Percentiles rank a stretch among this genome's conserved stretches.
phyloP scores from a whole-genome alignment of 345 rosid species.

The Physaria fendleri region DNA sequence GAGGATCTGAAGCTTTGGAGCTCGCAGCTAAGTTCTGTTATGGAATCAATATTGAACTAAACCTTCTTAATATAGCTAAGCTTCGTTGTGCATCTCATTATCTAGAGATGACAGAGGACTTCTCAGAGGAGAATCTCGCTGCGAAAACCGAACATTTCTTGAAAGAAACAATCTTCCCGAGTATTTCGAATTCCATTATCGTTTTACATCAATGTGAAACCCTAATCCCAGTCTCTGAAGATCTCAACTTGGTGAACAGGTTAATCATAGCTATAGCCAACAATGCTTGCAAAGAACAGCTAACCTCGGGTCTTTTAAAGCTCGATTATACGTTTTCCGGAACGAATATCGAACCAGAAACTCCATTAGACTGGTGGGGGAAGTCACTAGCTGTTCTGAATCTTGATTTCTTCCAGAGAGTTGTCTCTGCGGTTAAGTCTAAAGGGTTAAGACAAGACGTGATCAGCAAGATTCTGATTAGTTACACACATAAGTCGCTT shows the following conservation, averaged over 20 bases:
- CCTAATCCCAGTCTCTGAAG: constrained; percentile 70
- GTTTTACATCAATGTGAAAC: constrained; percentile 77
- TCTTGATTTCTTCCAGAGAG: constrained; percentile 84
- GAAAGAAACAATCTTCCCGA: constrained; percentile 58
- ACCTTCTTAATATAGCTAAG: constrained; percentile 60
- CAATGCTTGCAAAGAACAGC: constrained; percentile 94
- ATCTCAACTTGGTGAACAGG: constrained; percentile 58
- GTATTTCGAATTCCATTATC: constrained; percentile 57
- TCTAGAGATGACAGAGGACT: constrained; percentile 92
- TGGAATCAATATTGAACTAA: constrained; percentile 66
- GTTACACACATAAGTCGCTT: constrained; percentile 72
- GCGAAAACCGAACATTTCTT: constrained; percentile 57
- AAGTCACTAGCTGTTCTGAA: constrained; percentile 59
- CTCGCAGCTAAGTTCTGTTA: constrained; percentile 97
- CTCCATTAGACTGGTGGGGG: constrained; percentile 94
- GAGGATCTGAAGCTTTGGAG: constrained; percentile 88
- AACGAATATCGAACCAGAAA: constrained; percentile 52
- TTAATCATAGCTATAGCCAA: constrained; percentile 67
- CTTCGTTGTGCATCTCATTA: constrained; percentile 63
- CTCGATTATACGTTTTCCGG: constrained; percentile 67
- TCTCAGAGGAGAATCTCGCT: constrained; percentile 68
- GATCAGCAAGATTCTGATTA: constrained; percentile 85
- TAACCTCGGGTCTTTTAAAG: constrained; percentile 82
- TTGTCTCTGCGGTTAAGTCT: constrained; percentile 67
- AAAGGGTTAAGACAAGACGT: constrained; percentile 92